phyloP scores from a whole-genome alignment of 1,284 basidiomycete species.

The Porodaedalea pini region DNA sequence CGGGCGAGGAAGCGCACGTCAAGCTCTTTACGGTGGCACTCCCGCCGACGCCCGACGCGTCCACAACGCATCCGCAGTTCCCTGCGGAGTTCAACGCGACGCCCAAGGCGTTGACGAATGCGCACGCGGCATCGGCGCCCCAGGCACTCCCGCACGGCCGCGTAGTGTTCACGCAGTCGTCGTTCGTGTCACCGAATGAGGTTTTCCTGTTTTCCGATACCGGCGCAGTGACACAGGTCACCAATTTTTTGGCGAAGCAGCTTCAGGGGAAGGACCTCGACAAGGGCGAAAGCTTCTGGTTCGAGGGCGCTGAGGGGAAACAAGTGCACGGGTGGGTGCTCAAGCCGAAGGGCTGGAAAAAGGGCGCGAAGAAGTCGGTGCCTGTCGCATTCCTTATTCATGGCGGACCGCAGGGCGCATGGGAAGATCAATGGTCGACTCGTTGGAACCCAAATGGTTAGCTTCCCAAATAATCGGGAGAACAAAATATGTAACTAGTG shows the following conservation, averaged over 20 bases:
- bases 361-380: slow-evolving; percentile 67
- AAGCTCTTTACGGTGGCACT: slow-evolving; percentile 72
- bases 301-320: slow-evolving; percentile 70
- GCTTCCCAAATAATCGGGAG: slow-evolving; percentile 15
- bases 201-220: slow-evolving; percentile 57
- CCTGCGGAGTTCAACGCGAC: slow-evolving; percentile 40
- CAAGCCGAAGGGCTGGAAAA: slow-evolving; percentile 72
- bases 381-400: slow-evolving; percentile 74
- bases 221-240: slow-evolving; percentile 49
- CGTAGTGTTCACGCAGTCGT: slow-evolving; percentile 65
- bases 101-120: slow-evolving; percentile 58
- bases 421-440: slow-evolving; percentile 81
- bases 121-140: slow-evolving; percentile 55
- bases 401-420: slow-evolving; percentile 78
- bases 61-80: slow-evolving; percentile 48
- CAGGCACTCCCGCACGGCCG: slow-evolving; percentile 57
- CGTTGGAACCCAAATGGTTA: slow-evolving; percentile 85
- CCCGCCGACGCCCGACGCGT: slow-evolving; percentile 54
- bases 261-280: slow-evolving; percentile 57
- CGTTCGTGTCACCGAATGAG: slow-evolving; percentile 71
- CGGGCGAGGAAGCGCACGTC: slow-evolving; percentile 69
- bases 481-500: background rate
- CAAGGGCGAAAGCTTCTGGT: slow-evolving; percentile 78
- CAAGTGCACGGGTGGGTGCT: slow-evolving; percentile 80
- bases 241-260: slow-evolving; percentile 53